Evolutionary conservation across 768 basidiomycete species (phyloP).

Genomic region (Termitomyces heimii): DNA sequence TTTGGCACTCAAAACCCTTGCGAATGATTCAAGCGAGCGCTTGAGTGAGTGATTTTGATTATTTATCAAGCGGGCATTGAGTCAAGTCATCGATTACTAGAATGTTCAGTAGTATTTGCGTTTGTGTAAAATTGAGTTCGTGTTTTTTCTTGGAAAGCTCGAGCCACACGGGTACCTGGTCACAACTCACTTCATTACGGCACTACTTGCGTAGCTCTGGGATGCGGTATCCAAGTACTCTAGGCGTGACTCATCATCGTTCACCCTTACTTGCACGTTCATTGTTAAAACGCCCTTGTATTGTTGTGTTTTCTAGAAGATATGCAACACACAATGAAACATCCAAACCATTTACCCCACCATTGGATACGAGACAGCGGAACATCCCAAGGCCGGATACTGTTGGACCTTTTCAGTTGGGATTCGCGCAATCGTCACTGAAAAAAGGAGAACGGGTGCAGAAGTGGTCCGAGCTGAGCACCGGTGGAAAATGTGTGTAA

Average conservation of each 20-base stretch:
- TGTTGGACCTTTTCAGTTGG: conserved; percentile 76
- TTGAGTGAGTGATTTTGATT: not conserved
- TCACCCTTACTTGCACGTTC: conserved; percentile 6
- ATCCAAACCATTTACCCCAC: conserved; percentile 54
- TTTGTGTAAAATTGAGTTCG: conserved; percentile 2
- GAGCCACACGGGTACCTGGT: too few species aligned
- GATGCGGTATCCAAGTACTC: conserved; percentile 14
- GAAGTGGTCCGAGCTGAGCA: conserved; percentile 77
- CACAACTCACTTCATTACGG: not conserved
- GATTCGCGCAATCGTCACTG: conserved; percentile 52
- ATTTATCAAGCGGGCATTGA: not conserved
- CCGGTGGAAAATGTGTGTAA: conserved; percentile 66
- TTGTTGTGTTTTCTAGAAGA: conserved; percentile 12
- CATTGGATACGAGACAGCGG: conserved; percentile 55
- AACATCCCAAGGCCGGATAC: conserved; percentile 43
- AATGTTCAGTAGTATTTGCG: conserved; percentile 9
- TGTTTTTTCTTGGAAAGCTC: not conserved
- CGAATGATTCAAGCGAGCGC: not conserved
- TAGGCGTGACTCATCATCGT: conserved; percentile 11
- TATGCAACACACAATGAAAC: conserved; percentile 44
- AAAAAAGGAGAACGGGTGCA: conserved; percentile 50
- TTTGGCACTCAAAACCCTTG: not conserved
- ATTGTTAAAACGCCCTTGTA: conserved; percentile 1
- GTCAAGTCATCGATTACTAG: not conserved
- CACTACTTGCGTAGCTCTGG: not conserved